Percentiles rank a stretch among this genome's conserved stretches.
These are phyloP conservation scores for Sicyos baderoa DNA, from an alignment of 306 rosid genomes.

Conservation along the genomic window DNA sequence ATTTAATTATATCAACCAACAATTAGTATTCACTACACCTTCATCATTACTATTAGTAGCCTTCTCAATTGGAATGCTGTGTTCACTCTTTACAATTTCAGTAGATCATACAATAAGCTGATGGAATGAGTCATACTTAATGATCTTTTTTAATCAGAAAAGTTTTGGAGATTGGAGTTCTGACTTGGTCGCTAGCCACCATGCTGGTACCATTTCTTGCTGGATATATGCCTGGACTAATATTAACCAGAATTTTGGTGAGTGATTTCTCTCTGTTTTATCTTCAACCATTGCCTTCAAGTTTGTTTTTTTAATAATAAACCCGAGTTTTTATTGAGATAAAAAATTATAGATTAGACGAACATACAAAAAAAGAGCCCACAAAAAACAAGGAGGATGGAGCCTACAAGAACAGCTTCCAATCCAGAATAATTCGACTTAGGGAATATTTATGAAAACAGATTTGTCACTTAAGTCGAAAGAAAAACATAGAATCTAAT, in stretches of 20 bases:
- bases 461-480: no score
- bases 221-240: slow-evolving; percentile 81
- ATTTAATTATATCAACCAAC: no score
- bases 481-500: no score
- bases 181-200: slow-evolving; percentile 83
- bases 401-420: no score
- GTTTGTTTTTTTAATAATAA: neutral
- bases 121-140: slow-evolving; percentile 10
- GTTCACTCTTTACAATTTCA: neutral
- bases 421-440: no score
- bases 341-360: no score
- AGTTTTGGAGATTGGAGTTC: slow-evolving; percentile 77
- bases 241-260: slow-evolving; percentile 78
- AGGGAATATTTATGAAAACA: no score
- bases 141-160: slow-evolving; percentile 41
- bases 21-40: no score
- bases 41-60: slow-evolving; percentile 6
- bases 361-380: no score
- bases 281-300: neutral
- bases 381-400: no score
- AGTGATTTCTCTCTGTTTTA: slow-evolving; percentile 20
- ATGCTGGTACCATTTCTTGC: slow-evolving; percentile 75
- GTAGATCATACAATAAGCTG: neutral
- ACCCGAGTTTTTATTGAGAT: no score
- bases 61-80: neutral